Percentiles rank a stretch among this genome's conserved stretches.
Conservation (phyloP, 345 rosid genomes). For the Brassica nigra region DNA sequence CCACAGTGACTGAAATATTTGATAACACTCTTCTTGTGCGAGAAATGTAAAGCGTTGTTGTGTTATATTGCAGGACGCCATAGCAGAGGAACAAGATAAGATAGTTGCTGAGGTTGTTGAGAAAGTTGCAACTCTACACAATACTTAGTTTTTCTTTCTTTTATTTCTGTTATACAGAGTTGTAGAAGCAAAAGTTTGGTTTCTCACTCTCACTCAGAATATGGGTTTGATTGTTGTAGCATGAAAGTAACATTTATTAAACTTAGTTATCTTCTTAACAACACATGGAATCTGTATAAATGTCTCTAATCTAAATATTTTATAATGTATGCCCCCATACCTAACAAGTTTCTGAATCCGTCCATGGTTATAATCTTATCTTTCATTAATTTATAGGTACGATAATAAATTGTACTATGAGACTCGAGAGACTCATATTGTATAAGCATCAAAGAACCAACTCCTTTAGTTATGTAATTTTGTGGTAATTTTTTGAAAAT, state of each 20-base stretch:
- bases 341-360: too few species aligned
- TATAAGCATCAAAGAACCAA: too few species aligned
- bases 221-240: slow-evolving; percentile 19
- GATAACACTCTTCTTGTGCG: background rate
- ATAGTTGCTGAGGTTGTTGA: slow-evolving; percentile 46
- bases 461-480: too few species aligned
- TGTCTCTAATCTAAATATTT: too few species aligned
- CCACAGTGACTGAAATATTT: background rate
- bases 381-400: too few species aligned
- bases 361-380: too few species aligned
- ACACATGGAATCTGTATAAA: too few species aligned
- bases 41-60: background rate
- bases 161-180: background rate
- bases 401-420: too few species aligned
- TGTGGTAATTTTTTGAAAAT: background rate
- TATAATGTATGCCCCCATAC: too few species aligned
- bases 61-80: slow-evolving; percentile 40
- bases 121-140: slow-evolving; percentile 54
- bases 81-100: slow-evolving; percentile 53
- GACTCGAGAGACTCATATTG: too few species aligned
- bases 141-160: background rate
- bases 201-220: slow-evolving; percentile 29
- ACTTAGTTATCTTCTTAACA: background rate
- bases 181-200: slow-evolving; percentile 11
- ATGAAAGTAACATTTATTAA: background rate